Evolutionary conservation across 2,329 filamentous ascomycete genomes (phyloP).

Genomic region (Ceratocystis destructans): DNA sequence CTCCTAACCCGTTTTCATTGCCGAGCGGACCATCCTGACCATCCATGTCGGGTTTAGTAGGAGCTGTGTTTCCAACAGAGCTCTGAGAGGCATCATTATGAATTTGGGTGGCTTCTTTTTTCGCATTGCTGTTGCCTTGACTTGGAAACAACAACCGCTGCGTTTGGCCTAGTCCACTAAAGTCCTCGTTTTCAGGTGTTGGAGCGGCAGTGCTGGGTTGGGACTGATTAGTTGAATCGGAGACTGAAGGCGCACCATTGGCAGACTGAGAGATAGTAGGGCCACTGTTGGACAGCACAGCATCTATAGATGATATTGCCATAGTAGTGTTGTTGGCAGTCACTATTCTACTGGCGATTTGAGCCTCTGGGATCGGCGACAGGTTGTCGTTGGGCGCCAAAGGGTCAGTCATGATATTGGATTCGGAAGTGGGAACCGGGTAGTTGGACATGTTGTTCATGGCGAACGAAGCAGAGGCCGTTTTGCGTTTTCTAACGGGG

Average conservation of each 20-base stretch:
- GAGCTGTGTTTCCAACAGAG: not conserved
- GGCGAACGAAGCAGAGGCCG: constrained; percentile 25
- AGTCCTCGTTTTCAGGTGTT: constrained; percentile 15
- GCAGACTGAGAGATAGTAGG: constrained; percentile 4
- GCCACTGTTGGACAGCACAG: not conserved
- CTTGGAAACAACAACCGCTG: constrained; percentile 62
- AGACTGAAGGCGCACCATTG: constrained; percentile 20
- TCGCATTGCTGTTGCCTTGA: not conserved
- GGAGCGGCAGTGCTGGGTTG: constrained; percentile 4
- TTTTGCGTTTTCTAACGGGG: constrained; percentile 36
- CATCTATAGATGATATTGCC: not conserved
- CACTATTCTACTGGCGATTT: constrained; percentile 2
- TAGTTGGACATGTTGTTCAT: constrained; percentile 26
- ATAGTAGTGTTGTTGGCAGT: not conserved
- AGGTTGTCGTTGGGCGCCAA: constrained; percentile 32
- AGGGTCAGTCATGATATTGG: constrained; percentile 41
- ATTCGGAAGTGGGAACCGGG: constrained; percentile 38
- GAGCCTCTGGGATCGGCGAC: constrained; percentile 16
- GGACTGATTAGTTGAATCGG: constrained; percentile 3
- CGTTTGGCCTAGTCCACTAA: constrained; percentile 38
- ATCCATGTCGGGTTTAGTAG: not conserved
- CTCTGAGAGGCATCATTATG: too few relatives aligned
- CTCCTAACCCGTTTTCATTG: not conserved
- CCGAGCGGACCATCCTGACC: not conserved
- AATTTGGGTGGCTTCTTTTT: not conserved